These are phyloP conservation scores for Saraca asoca DNA, from an alignment of 331 rosid species.

Conservation along the genomic window DNA sequence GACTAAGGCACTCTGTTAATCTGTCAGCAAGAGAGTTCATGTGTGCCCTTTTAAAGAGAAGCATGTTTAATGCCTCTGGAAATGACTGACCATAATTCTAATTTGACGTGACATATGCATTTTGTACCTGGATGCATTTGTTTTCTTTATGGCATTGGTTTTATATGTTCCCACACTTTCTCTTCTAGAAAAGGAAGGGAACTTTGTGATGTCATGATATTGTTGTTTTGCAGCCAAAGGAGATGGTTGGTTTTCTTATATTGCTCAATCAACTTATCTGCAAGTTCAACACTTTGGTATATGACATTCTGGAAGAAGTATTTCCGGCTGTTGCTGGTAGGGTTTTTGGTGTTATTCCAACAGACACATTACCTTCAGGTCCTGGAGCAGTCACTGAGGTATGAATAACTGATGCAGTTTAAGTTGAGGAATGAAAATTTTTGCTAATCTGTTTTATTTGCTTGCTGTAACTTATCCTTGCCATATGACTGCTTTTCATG, in stretches of 20 bases:
- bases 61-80: slow-evolving; percentile 7
- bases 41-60: background rate
- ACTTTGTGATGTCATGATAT: slow-evolving; percentile 27
- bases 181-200: slow-evolving; percentile 9
- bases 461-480: background rate
- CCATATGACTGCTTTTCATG: slow-evolving; percentile 6
- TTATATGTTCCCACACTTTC: background rate
- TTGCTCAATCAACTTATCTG: slow-evolving; percentile 91
- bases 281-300: slow-evolving; percentile 74
- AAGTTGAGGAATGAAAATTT: background rate
- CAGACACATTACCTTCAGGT: slow-evolving; percentile 75
- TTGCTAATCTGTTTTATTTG: slow-evolving; percentile 9
- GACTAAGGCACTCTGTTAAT: no score
- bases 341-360: slow-evolving; percentile 72
- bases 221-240: slow-evolving; percentile 79
- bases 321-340: slow-evolving; percentile 77
- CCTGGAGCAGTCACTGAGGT: slow-evolving; percentile 93
- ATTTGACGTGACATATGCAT: background rate
- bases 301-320: slow-evolving; percentile 77
- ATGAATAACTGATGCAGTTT: slow-evolving; percentile 33
- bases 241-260: slow-evolving; percentile 73
- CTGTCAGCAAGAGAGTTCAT: no score
- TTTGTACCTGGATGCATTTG: slow-evolving; percentile 26
- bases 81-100: slow-evolving; percentile 1
- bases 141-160: slow-evolving; percentile 24